Base-by-base conservation (phyloP, 768 basidiomycete genomes). In the Phylloporus sp. region DNA sequence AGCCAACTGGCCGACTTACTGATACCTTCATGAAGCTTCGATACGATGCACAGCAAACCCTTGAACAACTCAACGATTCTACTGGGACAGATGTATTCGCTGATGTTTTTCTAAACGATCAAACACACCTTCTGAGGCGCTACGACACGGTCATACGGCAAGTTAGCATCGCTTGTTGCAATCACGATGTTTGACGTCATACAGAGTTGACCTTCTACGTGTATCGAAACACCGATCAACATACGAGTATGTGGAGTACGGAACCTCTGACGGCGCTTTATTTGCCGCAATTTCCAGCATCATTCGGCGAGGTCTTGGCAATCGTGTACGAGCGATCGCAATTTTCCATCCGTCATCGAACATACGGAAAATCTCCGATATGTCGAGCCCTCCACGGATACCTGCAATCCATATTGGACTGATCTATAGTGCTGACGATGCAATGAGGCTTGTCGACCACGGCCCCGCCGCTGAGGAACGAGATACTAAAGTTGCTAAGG, bases 371-470 rank as follows among this genome's bases (percentile, higher is more conserved):
- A 59, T 78, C 32, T 84, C 76, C 16, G 80, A 85, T 54, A 75
- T 78, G 2, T 77, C 80, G 35, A 82, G 81, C 6, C 71, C 78
- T 4, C 70, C 78, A 6, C 74, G 71, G 13, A 69, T 79, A 0
- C 66, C 78, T 22, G 65, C 71, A 4, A 65, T 94, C 32, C 77
- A 80, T 55, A 73, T 98, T 29, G 95, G 95, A 4, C 67, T 98
- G 7, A 70, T 92, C 15, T 81, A 91, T 58, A 77, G 92, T 59
- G 74, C 83, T 0, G 73, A 80, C 7, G 71, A 88, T 53, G 91
- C 92, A 3, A 84, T 85, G 57, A 83, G 91, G 9, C 81, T 97
- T 2, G 88, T 98, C 24, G 97, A 98, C 60, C 90, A 94, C 55
- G 95, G 95, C 3, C 95, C 95, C 1, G 66, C 86, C 0, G 88